A percentile compares a stretch with the other conserved stretches of the same genome.
phyloP scores from a whole-genome alignment of 179 eudicot genomes.

The Drosera spatulata region DNA sequence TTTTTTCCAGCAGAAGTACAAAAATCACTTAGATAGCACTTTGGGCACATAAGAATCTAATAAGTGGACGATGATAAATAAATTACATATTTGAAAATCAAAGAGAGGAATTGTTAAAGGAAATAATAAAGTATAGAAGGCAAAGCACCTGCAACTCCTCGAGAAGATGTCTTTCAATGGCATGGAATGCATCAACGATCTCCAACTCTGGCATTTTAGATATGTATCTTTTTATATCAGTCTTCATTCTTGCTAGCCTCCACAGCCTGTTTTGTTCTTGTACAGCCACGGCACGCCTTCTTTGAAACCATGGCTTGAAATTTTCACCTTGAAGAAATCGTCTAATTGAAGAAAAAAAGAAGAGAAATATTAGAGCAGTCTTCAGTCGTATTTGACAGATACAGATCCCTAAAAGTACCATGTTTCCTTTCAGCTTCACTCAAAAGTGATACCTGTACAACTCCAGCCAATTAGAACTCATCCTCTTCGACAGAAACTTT shows the following conservation, averaged over 20 bases:
- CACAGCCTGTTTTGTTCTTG: constrained; percentile 79
- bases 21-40: no score
- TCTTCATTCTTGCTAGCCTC: constrained; percentile 77
- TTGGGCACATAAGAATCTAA: no score
- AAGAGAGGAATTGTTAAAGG: not conserved
- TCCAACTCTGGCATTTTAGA: constrained; percentile 73
- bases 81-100: no score
- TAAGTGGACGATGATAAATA: no score
- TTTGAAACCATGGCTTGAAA: constrained; percentile 81
- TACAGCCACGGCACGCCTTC: constrained; percentile 78
- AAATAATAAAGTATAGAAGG: not conserved
- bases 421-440: not conserved
- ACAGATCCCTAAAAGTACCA: no score
- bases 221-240: constrained; percentile 56
- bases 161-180: constrained; percentile 72
- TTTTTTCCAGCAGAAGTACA: no score
- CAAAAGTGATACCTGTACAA: constrained; percentile 52
- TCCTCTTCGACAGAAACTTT: constrained; percentile 82
- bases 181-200: constrained; percentile 80
- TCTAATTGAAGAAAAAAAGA: constrained; percentile 21
- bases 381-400: no score
- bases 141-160: constrained; percentile 60
- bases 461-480: constrained; percentile 92
- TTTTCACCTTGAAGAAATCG: constrained; percentile 80
- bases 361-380: not conserved